phyloP scores from a whole-genome alignment of 1,284 basidiomycete genomes.

The Ganoderma sp. region DNA sequence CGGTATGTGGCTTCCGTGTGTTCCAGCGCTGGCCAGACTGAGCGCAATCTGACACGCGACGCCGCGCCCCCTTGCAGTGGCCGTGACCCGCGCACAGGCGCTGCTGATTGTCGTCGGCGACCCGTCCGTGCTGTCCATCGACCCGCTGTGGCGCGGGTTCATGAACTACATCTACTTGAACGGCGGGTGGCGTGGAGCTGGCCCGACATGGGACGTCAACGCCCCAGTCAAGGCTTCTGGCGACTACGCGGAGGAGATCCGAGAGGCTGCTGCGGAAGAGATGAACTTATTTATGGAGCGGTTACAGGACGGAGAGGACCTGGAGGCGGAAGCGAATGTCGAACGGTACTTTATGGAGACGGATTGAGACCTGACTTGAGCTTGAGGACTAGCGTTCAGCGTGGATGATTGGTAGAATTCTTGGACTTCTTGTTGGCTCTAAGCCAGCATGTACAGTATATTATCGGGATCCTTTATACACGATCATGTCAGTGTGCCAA shows the following conservation, averaged over 20 bases:
- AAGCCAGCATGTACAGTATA: not conserved
- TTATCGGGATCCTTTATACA: not conserved
- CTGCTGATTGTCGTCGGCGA: conserved; percentile 65
- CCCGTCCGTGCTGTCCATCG: conserved; percentile 54
- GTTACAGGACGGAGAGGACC: conserved; percentile 50
- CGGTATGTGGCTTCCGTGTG: conserved; percentile 36
- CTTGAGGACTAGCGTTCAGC: not conserved
- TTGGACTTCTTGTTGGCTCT: not conserved
- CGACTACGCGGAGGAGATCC: conserved; percentile 40
- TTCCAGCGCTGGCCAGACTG: too few species aligned
- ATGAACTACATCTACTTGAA: conserved; percentile 55
- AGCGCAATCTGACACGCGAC: not conserved
- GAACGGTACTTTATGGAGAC: conserved; percentile 18
- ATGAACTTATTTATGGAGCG: conserved; percentile 58
- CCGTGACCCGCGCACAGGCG: conserved; percentile 57
- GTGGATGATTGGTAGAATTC: not conserved
- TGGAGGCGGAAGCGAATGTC: conserved; percentile 32
- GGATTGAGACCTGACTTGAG: not conserved
- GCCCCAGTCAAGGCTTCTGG: conserved; percentile 38
- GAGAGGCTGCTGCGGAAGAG: conserved; percentile 45
- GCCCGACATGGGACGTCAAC: conserved; percentile 57
- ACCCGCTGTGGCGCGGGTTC: conserved; percentile 58
- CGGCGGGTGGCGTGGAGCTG: conserved; percentile 54
- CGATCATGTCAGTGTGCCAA: not conserved
- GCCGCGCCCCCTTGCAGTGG: conserved; percentile 32